Conservation (phyloP, 176 grass and related monocot genomes). For the Musa beccarii region DNA sequence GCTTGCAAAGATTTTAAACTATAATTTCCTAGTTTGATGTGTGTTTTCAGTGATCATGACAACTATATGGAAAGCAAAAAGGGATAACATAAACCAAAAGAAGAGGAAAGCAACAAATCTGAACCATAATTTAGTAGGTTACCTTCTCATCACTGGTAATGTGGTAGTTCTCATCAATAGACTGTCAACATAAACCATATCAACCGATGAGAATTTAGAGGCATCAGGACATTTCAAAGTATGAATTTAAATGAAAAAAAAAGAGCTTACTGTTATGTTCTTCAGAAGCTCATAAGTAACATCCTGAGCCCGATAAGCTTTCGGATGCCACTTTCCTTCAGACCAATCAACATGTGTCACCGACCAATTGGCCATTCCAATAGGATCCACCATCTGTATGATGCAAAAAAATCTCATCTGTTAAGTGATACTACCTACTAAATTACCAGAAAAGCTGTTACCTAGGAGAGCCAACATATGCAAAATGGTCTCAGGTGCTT, state of each 20-base stretch:
- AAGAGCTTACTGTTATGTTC: slow-evolving; percentile 66
- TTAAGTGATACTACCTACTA: slow-evolving; percentile 13
- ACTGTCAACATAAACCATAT: slow-evolving; percentile 32
- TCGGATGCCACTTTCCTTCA: slow-evolving; percentile 97
- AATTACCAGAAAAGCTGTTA: slow-evolving; percentile 1
- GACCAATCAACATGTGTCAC: slow-evolving; percentile 98
- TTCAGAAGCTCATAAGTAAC: slow-evolving; percentile 82
- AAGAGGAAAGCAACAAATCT: not conserved
- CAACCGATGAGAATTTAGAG: slow-evolving; percentile 5
- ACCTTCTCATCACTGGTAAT: slow-evolving; percentile 87
- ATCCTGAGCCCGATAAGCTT: slow-evolving; percentile 62
- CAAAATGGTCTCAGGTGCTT: slow-evolving; percentile 29
- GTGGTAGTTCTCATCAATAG: slow-evolving; percentile 66
- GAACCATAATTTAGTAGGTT: slow-evolving; percentile 1
- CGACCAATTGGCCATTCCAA: slow-evolving; percentile 92
- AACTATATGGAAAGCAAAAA: not conserved
- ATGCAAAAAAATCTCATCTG: not conserved
- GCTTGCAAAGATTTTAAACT: too few relatives aligned
- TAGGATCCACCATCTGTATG: slow-evolving; percentile 77
- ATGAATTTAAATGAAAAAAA: slow-evolving; percentile 4
- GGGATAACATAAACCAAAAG: not conserved
- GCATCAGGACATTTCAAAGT: not conserved
- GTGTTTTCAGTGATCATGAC: too few relatives aligned
- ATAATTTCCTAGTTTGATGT: too few relatives aligned
- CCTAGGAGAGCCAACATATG: slow-evolving; percentile 8